Base-by-base conservation (phyloP, 2,329 filamentous ascomycete genomes). In the Fusarium drepaniforme region DNA sequence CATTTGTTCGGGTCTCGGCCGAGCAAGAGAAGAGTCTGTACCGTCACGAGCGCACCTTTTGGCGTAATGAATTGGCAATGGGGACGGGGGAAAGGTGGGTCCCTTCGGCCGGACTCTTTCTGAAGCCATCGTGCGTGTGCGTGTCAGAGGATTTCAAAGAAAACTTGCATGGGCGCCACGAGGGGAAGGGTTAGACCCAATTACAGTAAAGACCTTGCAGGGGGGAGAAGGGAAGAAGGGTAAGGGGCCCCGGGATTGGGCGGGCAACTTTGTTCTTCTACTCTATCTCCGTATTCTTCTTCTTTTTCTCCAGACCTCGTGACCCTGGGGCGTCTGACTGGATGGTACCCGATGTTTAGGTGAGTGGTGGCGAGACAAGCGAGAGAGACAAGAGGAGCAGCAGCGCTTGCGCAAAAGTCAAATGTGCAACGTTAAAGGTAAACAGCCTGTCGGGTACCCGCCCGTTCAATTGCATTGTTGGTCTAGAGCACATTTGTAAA, bases 41-140 rank as follows among this genome's bases (percentile, higher is more conserved):
- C 51, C 25, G 69, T 75, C 72, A 75, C 72, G 73, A 71, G 73
- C 57, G 6, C 49, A 33, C 49, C 38, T 72, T 70, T 70, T 35
- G 68, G 72, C 62, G 72, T 67, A 61, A 49, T 66, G 37, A 49
- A 58, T 62, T 44, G 28, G 28, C 30, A 49, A 42, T n/a, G 38
- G 38, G 38, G 16, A 42, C 38, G 18, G 38, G 37, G 37, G 37
- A 40, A 18, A 38, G 49, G 63, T 58, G 63, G 51, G 51, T 23
- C 63, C 40, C 40, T 25, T 66, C 63, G 63, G 63, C 38, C 63
- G 63, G 63, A 66, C 63, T 66, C 53, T 59, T 49, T 66, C 38
- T 66, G 51, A 66, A 66, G 63, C 53, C 53, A 65, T 64, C 61
- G 61, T 57, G 46, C 44, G 23, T 49, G 44, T 49, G 44, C 44